Percentiles rank a stretch among this genome's conserved stretches.
Conservation (phyloP, 805 yeast genomes). For the Lachancea meyersii region DNA sequence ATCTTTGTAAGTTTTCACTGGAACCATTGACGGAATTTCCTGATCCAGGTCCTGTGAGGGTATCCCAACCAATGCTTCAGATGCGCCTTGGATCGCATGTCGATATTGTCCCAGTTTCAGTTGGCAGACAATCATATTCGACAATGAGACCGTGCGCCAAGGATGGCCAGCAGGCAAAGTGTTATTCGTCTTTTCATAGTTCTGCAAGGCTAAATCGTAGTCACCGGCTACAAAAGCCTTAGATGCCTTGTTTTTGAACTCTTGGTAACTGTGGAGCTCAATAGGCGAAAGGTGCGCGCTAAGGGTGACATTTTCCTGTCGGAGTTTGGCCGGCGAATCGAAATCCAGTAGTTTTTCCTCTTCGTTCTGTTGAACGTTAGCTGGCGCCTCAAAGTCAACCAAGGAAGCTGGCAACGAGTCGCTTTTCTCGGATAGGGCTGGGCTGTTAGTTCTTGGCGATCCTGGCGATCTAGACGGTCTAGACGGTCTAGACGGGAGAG, state of each 20-base stretch:
- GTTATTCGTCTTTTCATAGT: constrained; percentile 51
- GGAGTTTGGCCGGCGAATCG: constrained; percentile 6
- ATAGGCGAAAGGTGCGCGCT: constrained; percentile 18
- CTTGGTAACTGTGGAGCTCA: constrained; percentile 36
- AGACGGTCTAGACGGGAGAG: not conserved
- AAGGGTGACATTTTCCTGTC: not conserved
- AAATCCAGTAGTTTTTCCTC: constrained; percentile 17
- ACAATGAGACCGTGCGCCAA: constrained; percentile 56
- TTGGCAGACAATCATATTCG: constrained; percentile 67
- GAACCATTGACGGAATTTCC: constrained; percentile 34
- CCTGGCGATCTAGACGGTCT: no score
- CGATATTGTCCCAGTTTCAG: constrained; percentile 65
- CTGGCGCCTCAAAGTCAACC: not conserved
- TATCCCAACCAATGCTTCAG: constrained; percentile 29
- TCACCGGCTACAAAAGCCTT: constrained; percentile 76
- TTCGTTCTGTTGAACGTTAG: not conserved
- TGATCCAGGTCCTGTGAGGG: constrained; percentile 39
- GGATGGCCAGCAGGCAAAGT: constrained; percentile 60
- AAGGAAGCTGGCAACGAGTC: not conserved
- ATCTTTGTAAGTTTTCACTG: constrained; percentile 36
- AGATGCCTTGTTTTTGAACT: constrained; percentile 50
- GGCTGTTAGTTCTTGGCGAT: not conserved
- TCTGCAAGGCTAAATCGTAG: constrained; percentile 55
- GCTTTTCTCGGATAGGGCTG: not conserved
- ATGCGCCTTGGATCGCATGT: constrained; percentile 28